Evolutionary conservation across 768 basidiomycete genomes (phyloP), one percentile per base, ranked within the genome.

Genomic region (Brasilioporus rufonigricans): DNA sequence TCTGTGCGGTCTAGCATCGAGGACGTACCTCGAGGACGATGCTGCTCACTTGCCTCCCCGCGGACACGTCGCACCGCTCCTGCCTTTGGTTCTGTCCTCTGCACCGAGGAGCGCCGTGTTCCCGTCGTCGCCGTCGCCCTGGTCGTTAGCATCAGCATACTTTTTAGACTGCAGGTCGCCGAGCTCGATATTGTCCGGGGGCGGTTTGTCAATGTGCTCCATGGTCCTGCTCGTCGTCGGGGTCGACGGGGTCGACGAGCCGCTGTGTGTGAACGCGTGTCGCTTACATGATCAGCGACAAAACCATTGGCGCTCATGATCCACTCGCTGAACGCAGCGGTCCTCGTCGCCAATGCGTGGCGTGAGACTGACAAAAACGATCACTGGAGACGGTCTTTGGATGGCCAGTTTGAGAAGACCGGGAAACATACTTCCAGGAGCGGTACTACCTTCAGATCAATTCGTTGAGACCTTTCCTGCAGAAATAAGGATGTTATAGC

Each of bases 1-100:
- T 90, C 1, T 96, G 95, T 2, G 90, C 84, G 36, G 89, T 88
- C 96, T 98, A 62, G 10, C 39, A 44, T 21, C 38, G 13, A 35
- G 5, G 38, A 73, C 77, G 40, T 63, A 90, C 90, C 80, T 92
- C 89, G 23, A 87, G 66, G 38, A 90, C 83, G 48, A 91, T 88
- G 33, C 77, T 69, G 60, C 76, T 76, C 11, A 83, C 74, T 62
- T 84, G 84, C 8, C 32, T 14, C 12, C 7, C n/a, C n/a, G n/a
- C n/a, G n/a, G n/a, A n/a, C n/a, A n/a, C n/a, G n/a, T n/a, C n/a
- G n/a, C n/a, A 38, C 36, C 62, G 65, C 47, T 69, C 67, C 2
- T 62, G 10, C 63, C 67, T n/a, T 65, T 65, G 8, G 64, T 64
- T 39, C 69, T 63, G 24, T 59, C 62, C 29, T 62, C 65, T 40